Evolutionary conservation across 345 rosid genomes (phyloP), one percentile per base, ranked within the genome.

Genomic region (Aquilaria sinensis): DNA sequence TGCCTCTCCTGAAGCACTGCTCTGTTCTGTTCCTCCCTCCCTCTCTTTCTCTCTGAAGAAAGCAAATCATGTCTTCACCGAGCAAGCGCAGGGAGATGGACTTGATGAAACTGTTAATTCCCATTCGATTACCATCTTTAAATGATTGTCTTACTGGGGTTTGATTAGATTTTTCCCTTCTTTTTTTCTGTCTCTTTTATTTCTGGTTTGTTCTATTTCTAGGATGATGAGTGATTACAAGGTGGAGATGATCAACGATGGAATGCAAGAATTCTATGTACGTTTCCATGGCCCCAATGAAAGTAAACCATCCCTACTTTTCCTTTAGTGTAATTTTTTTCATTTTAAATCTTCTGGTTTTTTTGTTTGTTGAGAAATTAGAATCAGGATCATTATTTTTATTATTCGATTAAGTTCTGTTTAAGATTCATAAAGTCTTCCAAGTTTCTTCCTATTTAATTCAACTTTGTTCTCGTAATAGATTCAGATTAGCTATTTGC

Each of bases 191-290:
- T 37, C 5, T 37, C 43, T 37, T 9, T 37, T 9, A 9, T 45
- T 30, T 16, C 49, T 47, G 65, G 51, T 50, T 51, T 52, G 60
- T 51, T 63, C 55, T 75, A 57, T 37, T 37, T 37, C 51, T 69
- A 91, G 97, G 96, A 85, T 91, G 96, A 91, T 91, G 92, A 88
- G 94, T 78, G 97, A 91, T 74, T 88, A 86, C 70, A 84, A 86
- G 81, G 97, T 91, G 78, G 97, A 91, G 78, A 90, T 85, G 80
- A 81, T 84, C 81, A 81, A 91, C 77, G 97, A 91, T 79, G 84
- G 88, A 76, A 88, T 88, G 94, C 94, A 84, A 57, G 97, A 91
- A 66, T 91, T 91, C 81, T 85, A 71, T 77, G 96, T 91, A 62
- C 86, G 84, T 67, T 86, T 91, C 87, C 77, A 80, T 82, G 97